phyloP scores from a whole-genome alignment of 345 rosid genomes.

The Rubroshorea leprosula region DNA sequence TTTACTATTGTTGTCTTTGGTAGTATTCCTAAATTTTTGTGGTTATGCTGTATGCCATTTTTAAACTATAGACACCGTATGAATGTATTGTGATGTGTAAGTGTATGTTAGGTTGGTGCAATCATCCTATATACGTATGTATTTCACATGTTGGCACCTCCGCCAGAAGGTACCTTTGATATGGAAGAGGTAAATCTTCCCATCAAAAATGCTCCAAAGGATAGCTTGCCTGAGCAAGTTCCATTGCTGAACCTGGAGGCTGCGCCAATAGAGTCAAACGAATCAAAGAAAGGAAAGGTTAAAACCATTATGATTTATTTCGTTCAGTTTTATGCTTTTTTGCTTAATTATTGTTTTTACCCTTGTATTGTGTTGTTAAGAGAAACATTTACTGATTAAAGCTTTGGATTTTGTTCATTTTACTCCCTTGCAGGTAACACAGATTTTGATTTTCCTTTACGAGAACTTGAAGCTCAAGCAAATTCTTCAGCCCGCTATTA shows the following conservation, averaged over 20 bases:
- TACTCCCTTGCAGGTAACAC: conserved; percentile 46
- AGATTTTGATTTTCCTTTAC: conserved; percentile 44
- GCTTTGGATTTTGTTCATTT: not conserved
- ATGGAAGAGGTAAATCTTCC: conserved; percentile 48
- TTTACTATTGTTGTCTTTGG: no score
- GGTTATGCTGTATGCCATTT: no score
- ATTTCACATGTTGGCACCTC: conserved; percentile 81
- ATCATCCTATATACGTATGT: conserved; percentile 87
- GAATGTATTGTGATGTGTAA: no score
- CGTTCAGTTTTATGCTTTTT: conserved; percentile 2
- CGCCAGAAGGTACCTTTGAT: conserved; percentile 76
- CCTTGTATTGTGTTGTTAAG: not conserved
- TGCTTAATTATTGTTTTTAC: no score
- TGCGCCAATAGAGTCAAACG: conserved; percentile 26
- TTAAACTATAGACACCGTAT: no score
- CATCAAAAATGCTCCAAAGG: conserved; percentile 44
- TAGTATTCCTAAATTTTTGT: no score
- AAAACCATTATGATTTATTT: not conserved
- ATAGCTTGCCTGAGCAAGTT: conserved; percentile 46
- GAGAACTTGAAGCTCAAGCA: conserved; percentile 94
- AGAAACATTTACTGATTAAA: not conserved
- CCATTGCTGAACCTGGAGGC: conserved; percentile 54
- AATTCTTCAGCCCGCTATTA: conserved; percentile 85
- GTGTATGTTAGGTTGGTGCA: conserved; percentile 91
- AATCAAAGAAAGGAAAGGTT: conserved; percentile 55